Conservation (phyloP, 495 filamentous ascomycete genomes). For the Xylaria venustula region DNA sequence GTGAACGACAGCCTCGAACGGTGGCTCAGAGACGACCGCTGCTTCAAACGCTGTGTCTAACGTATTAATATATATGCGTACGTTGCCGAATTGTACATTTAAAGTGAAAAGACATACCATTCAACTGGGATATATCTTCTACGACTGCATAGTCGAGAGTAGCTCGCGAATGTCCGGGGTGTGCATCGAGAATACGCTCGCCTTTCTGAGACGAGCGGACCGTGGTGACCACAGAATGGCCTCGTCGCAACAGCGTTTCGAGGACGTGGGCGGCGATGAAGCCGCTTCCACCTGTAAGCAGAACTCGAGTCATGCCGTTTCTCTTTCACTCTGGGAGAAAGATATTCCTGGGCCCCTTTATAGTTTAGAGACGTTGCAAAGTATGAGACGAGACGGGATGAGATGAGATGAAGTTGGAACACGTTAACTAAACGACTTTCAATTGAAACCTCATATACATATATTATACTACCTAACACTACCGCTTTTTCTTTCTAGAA, state of each 20-base stretch:
- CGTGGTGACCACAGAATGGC: conserved; percentile 35
- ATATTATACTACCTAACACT: too few relatives aligned
- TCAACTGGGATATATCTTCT: conserved; percentile 32
- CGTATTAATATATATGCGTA: not conserved
- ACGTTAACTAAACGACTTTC: too few relatives aligned
- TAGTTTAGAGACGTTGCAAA: too few relatives aligned
- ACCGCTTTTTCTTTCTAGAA: too few relatives aligned
- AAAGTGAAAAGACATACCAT: too few relatives aligned
- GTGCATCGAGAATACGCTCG: conserved; percentile 30
- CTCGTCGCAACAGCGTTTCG: conserved; percentile 18
- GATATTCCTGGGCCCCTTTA: too few relatives aligned
- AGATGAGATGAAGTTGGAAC: too few relatives aligned
- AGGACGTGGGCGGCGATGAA: conserved; percentile 28
- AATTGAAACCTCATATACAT: too few relatives aligned
- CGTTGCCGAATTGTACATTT: too few relatives aligned
- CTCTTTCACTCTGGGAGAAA: too few relatives aligned
- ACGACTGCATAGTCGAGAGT: conserved; percentile 35
- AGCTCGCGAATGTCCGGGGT: conserved; percentile 6
- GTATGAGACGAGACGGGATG: too few relatives aligned
- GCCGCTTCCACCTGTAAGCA: conserved; percentile 20
- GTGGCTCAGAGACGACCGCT: conserved; percentile 25
- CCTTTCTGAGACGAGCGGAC: conserved; percentile 42
- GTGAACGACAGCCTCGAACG: conserved; percentile 43
- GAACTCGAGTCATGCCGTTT: conserved; percentile 1
- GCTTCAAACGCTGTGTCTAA: conserved; percentile 7